Evolutionary conservation across 257 asterid genomes (phyloP).

Genomic region (Fraxinus quadrangulata): DNA sequence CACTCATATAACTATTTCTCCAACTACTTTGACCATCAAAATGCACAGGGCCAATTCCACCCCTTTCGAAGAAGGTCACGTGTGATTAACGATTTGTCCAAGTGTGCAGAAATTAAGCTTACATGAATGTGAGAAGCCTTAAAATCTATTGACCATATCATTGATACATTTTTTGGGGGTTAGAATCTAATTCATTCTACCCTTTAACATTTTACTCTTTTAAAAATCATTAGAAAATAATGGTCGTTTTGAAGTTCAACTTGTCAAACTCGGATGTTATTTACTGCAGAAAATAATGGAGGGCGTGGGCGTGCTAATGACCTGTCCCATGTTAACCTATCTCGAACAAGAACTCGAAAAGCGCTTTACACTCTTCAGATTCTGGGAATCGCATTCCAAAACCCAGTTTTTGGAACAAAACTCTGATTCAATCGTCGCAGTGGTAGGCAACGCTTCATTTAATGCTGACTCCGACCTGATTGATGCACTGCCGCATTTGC

Average conservation of each 20-base stretch:
- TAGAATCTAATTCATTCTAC: too few relatives aligned
- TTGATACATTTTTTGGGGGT: too few relatives aligned
- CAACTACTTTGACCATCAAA: too few relatives aligned
- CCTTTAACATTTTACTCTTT: too few relatives aligned
- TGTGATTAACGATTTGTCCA: too few relatives aligned
- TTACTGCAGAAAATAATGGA: slow-evolving; percentile 41
- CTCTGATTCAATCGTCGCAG: slow-evolving; percentile 66
- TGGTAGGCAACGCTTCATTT: slow-evolving; percentile 55
- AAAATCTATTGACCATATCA: too few relatives aligned
- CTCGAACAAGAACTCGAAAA: slow-evolving; percentile 65
- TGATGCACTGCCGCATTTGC: slow-evolving; percentile 67
- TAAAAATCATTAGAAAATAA: too few relatives aligned
- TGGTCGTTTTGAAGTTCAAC: background rate
- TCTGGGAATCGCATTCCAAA: slow-evolving; percentile 54
- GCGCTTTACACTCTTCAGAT: slow-evolving; percentile 68
- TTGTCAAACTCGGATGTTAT: background rate
- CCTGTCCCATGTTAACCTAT: slow-evolving; percentile 56
- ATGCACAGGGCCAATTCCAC: too few relatives aligned
- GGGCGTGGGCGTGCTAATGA: slow-evolving; percentile 61
- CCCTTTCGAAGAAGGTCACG: too few relatives aligned
- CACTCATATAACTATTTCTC: too few relatives aligned
- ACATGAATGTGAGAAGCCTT: too few relatives aligned
- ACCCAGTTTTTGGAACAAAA: slow-evolving; percentile 55
- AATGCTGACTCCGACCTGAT: slow-evolving; percentile 63
- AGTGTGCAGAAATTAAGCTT: too few relatives aligned